These are phyloP conservation scores for Pichia sp. DNA, from an alignment of 1,139 yeast species.

Conservation along the genomic window DNA sequence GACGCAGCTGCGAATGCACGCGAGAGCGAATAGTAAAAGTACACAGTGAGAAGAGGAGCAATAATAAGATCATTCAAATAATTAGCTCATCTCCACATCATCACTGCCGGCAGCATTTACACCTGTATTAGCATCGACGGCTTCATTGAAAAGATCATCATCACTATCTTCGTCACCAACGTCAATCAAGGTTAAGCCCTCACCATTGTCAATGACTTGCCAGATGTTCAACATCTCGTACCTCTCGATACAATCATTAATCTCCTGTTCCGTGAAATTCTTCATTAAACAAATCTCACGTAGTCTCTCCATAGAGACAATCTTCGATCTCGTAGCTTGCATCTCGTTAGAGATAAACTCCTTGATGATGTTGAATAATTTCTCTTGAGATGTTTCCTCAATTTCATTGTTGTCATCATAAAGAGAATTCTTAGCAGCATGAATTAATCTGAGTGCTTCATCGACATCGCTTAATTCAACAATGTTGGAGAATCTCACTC, in stretches of 20 bases:
- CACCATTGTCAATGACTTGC: constrained; percentile 67
- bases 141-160: constrained; percentile 13
- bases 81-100: not conserved
- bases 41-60: too few relatives aligned
- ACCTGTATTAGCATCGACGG: constrained; percentile 1
- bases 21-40: not conserved
- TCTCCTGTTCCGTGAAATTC: constrained; percentile 78
- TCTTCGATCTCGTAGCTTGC: constrained; percentile 13
- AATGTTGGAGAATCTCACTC: constrained; percentile 68
- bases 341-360: constrained; percentile 24
- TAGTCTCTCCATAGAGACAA: constrained; percentile 50
- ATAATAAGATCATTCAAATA: not conserved
- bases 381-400: constrained; percentile 48
- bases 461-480: constrained; percentile 84
- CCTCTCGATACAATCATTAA: constrained; percentile 67
- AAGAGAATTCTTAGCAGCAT: constrained; percentile 81
- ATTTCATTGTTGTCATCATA: constrained; percentile 41
- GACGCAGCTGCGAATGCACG: not conserved
- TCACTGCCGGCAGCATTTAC: constrained; percentile 8
- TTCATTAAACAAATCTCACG: constrained; percentile 68
- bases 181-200: constrained; percentile 36
- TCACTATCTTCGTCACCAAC: constrained; percentile 12
- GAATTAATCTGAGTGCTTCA: constrained; percentile 83
- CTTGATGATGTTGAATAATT: constrained; percentile 35
- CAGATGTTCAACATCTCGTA: constrained; percentile 70